A percentile compares a stretch with the other conserved stretches of the same genome.
Evolutionary conservation across 2,329 filamentous ascomycete genomes (phyloP).

Genomic region (Hypoxylon sp.): DNA sequence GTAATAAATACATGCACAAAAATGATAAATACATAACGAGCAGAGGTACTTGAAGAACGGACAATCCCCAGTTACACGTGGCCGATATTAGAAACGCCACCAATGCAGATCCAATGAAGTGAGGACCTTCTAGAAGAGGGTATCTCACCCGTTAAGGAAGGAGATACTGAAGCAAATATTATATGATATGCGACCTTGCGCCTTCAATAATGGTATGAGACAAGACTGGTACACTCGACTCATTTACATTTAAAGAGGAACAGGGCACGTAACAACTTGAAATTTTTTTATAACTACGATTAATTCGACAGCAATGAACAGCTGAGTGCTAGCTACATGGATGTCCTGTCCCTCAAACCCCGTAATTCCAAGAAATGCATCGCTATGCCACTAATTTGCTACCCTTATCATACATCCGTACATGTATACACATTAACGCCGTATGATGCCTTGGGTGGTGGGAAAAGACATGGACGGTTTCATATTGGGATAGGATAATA

Average conservation of each 20-base stretch:
- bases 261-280: conserved; percentile 9
- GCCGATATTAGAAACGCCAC: conserved; percentile 12
- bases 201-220: background rate
- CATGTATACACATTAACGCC: conserved; percentile 35
- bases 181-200: background rate
- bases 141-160: background rate
- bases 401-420: conserved; percentile 40
- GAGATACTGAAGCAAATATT: conserved; percentile 7
- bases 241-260: background rate
- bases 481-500: conserved; percentile 15
- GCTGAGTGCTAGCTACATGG: conserved; percentile 10
- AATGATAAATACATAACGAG: background rate
- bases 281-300: conserved; percentile 40
- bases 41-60: conserved; percentile 10
- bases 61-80: conserved; percentile 25
- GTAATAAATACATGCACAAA: background rate
- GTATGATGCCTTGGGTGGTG: conserved; percentile 6
- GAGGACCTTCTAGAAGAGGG: conserved; percentile 26
- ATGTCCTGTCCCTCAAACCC: conserved; percentile 22
- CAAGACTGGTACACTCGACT: background rate
- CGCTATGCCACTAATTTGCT: conserved; percentile 39
- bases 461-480: conserved; percentile 14
- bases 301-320: conserved; percentile 35
- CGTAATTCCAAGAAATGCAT: conserved; percentile 38
- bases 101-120: background rate